Evolutionary conservation across 371 early-diverging fungal species (phyloP), one percentile per base, ranked within the genome.

Genomic region (Phascolomyces articulosus): DNA sequence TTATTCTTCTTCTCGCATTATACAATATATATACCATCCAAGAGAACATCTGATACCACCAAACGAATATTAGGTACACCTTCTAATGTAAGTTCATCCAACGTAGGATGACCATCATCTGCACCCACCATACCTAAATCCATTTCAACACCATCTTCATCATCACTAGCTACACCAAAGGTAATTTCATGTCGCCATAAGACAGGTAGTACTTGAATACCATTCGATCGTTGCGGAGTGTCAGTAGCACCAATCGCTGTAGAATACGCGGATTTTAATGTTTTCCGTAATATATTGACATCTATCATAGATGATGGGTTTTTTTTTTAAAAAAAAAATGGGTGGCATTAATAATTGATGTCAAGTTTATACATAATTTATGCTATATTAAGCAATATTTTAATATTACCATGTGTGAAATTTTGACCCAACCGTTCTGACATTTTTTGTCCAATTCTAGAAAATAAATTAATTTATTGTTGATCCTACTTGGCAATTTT

Each of bases 151-250:
- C 74, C 73, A 3, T 80, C 82, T 26, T 79, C 77, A 38, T 77
- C 75, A 20, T 65, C 69, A 29, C 66, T 69, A 0, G 85, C 86
- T 75, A 84, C 83, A 7, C 91, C 93, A 77, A 95, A 92, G 13
- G 82, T 73, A 21, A 94, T 89, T 63, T 90, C 85, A 13, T 91
- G 87, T 47, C 94, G 80, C 95, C 95, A 95, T 57, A 91, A 82
- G 20, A 95, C 87, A 13, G 95, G 95, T 11, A 95, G 72, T 1
- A 95, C 87, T 69, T 93, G 93, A 4, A 95, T 87, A n/a, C 93
- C 87, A 69, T 86, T 79, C 9, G 71, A 47, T 23, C 73, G 68
- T 40, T 72, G 66, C 1, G 77, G 55, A 48, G 61, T 77, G 8
- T 67, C 53, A 1, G 73, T 69, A 18, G 78, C 55, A 24, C 67